phyloP scores from a whole-genome alignment of 345 rosid species.

The Hevea brasiliensis region DNA sequence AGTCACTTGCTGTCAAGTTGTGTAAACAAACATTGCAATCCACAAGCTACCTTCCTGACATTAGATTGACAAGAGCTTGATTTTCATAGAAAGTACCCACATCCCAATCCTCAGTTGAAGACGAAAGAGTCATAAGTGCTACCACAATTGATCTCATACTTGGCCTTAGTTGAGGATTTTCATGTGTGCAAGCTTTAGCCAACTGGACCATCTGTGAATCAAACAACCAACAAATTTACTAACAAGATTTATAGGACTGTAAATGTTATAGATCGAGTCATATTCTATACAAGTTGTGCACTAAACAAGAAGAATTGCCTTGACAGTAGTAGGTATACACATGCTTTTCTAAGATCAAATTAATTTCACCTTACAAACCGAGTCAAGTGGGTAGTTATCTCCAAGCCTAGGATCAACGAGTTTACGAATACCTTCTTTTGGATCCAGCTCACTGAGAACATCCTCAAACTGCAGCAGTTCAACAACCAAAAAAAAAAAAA shows the following conservation, averaged over 20 bases:
- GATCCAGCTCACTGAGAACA: constrained; percentile 54
- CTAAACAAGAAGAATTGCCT: not conserved
- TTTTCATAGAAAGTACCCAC: constrained; percentile 21
- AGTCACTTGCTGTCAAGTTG: too few species aligned
- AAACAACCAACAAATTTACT: not conserved
- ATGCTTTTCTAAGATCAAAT: not conserved
- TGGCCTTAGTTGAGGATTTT: constrained; percentile 70
- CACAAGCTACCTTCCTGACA: constrained; percentile 16
- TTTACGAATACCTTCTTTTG: constrained; percentile 53
- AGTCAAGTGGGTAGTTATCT: constrained; percentile 67
- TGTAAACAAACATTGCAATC: too few species aligned
- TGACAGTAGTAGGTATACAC: not conserved
- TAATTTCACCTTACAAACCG: constrained; percentile 60
- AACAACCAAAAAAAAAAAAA: too few species aligned
- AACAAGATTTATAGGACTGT: too few species aligned
- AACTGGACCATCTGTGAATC: constrained; percentile 71
- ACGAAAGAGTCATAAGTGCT: constrained; percentile 68
- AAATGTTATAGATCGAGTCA: too few species aligned
- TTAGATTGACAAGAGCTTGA: constrained; percentile 17
- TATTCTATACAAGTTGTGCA: too few species aligned
- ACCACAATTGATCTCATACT: constrained; percentile 82
- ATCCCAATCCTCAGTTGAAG: constrained; percentile 79
- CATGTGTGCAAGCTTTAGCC: constrained; percentile 78
- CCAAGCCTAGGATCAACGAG: constrained; percentile 75
- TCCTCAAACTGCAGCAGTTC: constrained; percentile 63